Evolutionary conservation across 176 grass and related monocot genomes (phyloP).

Genomic region (Phyllostachys edulis): DNA sequence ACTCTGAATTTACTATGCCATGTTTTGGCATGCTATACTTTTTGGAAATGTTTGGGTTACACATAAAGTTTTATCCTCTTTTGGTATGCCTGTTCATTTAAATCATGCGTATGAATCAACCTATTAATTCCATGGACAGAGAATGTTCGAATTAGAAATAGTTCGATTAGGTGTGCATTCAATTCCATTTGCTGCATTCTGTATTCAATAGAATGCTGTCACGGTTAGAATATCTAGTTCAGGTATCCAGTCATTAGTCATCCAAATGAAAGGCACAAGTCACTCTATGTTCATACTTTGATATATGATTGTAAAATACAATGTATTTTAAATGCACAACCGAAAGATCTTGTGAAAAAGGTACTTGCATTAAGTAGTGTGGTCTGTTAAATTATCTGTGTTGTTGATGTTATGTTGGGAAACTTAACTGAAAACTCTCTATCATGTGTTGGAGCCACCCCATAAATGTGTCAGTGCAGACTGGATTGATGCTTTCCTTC

Average conservation of each 20-base stretch:
- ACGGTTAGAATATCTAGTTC: constrained; percentile 13
- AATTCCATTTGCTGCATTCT: neutral
- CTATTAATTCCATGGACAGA: neutral
- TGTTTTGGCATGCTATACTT: neutral
- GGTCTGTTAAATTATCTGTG: neutral
- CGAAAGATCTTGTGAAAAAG: neutral
- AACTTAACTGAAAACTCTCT: neutral
- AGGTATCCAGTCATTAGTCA: constrained; percentile 8
- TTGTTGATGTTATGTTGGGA: neutral
- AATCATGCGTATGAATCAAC: neutral
- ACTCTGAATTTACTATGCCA: constrained; percentile 14
- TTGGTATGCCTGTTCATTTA: constrained; percentile 14
- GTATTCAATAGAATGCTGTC: constrained; percentile 9
- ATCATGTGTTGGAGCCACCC: neutral
- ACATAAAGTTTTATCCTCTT: neutral
- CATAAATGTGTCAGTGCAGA: neutral
- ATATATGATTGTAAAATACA: neutral
- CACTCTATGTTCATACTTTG: neutral
- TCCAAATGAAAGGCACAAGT: constrained; percentile 20
- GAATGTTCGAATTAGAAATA: constrained; percentile 5
- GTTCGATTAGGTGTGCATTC: constrained; percentile 9
- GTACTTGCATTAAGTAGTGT: neutral
- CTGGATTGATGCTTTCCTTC: neutral
- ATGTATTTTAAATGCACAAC: neutral
- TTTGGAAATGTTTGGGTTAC: constrained; percentile 1